phyloP scores from a whole-genome alignment of 768 basidiomycete genomes.

The Rickenella mellea region DNA sequence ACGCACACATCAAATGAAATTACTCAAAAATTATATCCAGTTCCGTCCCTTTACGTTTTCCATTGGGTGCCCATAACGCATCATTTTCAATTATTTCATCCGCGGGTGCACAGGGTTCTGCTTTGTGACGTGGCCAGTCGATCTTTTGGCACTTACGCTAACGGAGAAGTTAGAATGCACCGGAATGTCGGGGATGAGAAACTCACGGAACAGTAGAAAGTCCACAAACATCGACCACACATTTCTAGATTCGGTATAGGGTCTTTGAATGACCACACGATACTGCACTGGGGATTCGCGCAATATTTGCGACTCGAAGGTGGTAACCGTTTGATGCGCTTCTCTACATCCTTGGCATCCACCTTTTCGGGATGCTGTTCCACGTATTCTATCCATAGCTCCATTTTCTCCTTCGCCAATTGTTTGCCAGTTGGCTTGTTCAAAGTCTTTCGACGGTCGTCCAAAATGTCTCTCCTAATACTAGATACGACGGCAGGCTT shows the following conservation, averaged over 20 bases:
- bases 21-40: too few species aligned
- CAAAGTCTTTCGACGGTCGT: slow-evolving; percentile 4
- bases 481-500: background rate
- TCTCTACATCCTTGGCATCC: slow-evolving; percentile 2
- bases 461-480: slow-evolving; percentile 1
- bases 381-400: background rate
- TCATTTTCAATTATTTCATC: slow-evolving; percentile 7
- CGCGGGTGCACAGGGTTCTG: slow-evolving; percentile 8
- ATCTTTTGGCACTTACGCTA: slow-evolving; percentile 4
- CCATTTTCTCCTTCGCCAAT: background rate
- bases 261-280: slow-evolving; percentile 4
- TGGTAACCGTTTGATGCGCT: too few species aligned
- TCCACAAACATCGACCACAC: slow-evolving; percentile 6
- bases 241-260: background rate
- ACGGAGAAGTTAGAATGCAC: background rate
- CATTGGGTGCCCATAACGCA: slow-evolving; percentile 6
- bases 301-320: slow-evolving; percentile 8
- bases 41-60: slow-evolving; percentile 9
- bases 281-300: slow-evolving; percentile 7
- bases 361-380: background rate
- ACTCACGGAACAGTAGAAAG: slow-evolving; percentile 10
- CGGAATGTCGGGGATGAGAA: background rate
- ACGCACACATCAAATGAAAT: too few species aligned
- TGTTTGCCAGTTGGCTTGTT: slow-evolving; percentile 5
- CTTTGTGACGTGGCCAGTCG: slow-evolving; percentile 9